These are phyloP conservation scores for Sporisorium scitamineum DNA, from an alignment of 1,284 basidiomycete species.

Conservation along the genomic window DNA sequence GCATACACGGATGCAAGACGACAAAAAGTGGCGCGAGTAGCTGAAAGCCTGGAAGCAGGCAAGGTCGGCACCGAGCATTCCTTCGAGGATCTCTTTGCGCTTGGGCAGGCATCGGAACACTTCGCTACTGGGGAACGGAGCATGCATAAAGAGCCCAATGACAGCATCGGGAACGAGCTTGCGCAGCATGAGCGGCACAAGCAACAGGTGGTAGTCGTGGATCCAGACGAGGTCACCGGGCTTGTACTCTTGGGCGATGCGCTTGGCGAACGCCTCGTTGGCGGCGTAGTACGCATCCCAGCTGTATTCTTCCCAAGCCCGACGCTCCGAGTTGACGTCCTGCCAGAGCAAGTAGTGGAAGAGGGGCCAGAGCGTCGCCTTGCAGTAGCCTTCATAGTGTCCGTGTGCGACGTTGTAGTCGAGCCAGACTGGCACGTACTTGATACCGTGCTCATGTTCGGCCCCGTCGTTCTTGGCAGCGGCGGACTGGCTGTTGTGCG, in stretches of 20 bases:
- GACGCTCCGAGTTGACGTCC: conserved; percentile 75
- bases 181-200: conserved; percentile 87
- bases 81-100: conserved; percentile 92
- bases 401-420: conserved; percentile 89
- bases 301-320: conserved; percentile 77
- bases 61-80: conserved; percentile 96
- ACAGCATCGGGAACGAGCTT: conserved; percentile 79
- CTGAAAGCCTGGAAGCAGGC: conserved; percentile 97
- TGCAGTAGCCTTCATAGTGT: conserved; percentile 95
- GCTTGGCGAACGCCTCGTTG: conserved; percentile 85
- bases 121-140: conserved; percentile 95
- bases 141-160: conserved; percentile 94
- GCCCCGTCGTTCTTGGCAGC: conserved; percentile 68
- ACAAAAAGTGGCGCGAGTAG: conserved; percentile 94
- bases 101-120: conserved; percentile 90
- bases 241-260: conserved; percentile 80
- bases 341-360: conserved; percentile 99
- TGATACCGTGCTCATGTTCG: conserved; percentile 67
- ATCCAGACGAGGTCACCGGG: conserved; percentile 83
- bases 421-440: conserved; percentile 90
- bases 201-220: conserved; percentile 82
- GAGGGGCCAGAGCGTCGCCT: conserved; percentile 95
- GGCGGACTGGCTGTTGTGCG: conserved; percentile 72
- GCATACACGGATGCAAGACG: conserved; percentile 93
- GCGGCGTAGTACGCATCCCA: conserved; percentile 87